Evolutionary conservation across 441 rosid species (phyloP).

Genomic region (Biscutella laevigata): DNA sequence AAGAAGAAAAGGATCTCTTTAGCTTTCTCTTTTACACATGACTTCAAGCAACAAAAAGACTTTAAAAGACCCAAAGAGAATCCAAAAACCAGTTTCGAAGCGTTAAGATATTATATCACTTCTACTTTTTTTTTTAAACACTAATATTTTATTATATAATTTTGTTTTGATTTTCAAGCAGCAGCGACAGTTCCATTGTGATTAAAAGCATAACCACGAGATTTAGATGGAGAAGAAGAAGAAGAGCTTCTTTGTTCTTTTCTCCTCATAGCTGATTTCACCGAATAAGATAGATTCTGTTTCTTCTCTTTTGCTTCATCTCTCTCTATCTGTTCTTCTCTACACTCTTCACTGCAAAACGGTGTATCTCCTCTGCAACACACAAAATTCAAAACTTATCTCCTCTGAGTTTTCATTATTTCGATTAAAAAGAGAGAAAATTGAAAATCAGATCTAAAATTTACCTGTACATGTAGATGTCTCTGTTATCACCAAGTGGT

Average conservation of each 20-base stretch:
- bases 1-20: slow-evolving; percentile 5
- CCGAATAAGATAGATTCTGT: slow-evolving; percentile 35
- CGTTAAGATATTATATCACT: too few relatives aligned
- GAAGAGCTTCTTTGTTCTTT: slow-evolving; percentile 23
- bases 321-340: slow-evolving; percentile 74
- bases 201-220: slow-evolving; percentile 25
- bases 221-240: slow-evolving; percentile 28
- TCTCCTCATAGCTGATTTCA: slow-evolving; percentile 28
- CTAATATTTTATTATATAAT: too few relatives aligned
- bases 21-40: background rate
- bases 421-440: background rate
- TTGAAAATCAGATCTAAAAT: background rate
- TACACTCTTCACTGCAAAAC: slow-evolving; percentile 37
- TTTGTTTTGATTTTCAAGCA: too few relatives aligned
- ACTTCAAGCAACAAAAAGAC: slow-evolving; percentile 12
- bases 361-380: slow-evolving; percentile 28
- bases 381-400: background rate
- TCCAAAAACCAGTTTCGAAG: slow-evolving; percentile 11
- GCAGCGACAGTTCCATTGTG: slow-evolving; percentile 26
- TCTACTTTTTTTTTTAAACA: background rate
- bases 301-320: slow-evolving; percentile 61
- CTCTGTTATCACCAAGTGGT: slow-evolving; percentile 60
- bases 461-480: slow-evolving; percentile 92
- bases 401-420: background rate
- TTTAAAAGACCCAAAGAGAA: slow-evolving; percentile 9